A percentile compares a stretch with the other conserved stretches of the same genome.
Conservation (phyloP, 2,329 filamentous ascomycete genomes). For the Cladophialophora bantiana region DNA sequence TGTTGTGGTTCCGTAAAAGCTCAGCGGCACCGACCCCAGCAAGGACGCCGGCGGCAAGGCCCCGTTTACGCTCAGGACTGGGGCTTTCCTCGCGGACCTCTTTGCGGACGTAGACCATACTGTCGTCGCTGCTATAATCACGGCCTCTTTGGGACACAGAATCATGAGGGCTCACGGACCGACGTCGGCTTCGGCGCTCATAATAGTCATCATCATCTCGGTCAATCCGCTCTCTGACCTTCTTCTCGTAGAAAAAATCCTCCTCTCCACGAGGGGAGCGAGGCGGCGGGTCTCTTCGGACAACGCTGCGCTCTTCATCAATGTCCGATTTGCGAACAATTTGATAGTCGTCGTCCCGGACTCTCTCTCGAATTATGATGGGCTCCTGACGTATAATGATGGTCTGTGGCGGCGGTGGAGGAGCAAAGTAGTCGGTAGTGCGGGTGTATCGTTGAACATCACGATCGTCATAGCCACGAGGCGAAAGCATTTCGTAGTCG, state of each 20-base stretch:
- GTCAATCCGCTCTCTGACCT: slow-evolving; percentile 40
- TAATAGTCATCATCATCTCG: slow-evolving; percentile 69
- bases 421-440: slow-evolving; percentile 60
- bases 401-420: slow-evolving; percentile 54
- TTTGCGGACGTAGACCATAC: slow-evolving; percentile 66
- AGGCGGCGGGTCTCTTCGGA: slow-evolving; percentile 43
- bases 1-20: slow-evolving; percentile 64
- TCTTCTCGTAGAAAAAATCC: slow-evolving; percentile 43
- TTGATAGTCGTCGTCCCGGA: slow-evolving; percentile 64
- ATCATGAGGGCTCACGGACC: slow-evolving; percentile 59
- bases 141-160: slow-evolving; percentile 59
- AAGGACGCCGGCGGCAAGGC: slow-evolving; percentile 68
- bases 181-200: slow-evolving; percentile 63
- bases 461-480: slow-evolving; percentile 44
- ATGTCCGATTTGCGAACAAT: slow-evolving; percentile 65
- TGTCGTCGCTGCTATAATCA: slow-evolving; percentile 66
- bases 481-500: slow-evolving; percentile 52
- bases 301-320: slow-evolving; percentile 53
- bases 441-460: slow-evolving; percentile 61
- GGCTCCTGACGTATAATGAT: slow-evolving; percentile 62
- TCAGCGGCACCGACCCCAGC: slow-evolving; percentile 68
- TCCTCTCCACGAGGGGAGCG: slow-evolving; percentile 39
- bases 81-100: slow-evolving; percentile 47
- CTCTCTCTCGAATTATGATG: slow-evolving; percentile 63
- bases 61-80: slow-evolving; percentile 59